Evolutionary conservation across 2,329 filamentous ascomycete genomes (phyloP).

Genomic region (Clonostachys solani): DNA sequence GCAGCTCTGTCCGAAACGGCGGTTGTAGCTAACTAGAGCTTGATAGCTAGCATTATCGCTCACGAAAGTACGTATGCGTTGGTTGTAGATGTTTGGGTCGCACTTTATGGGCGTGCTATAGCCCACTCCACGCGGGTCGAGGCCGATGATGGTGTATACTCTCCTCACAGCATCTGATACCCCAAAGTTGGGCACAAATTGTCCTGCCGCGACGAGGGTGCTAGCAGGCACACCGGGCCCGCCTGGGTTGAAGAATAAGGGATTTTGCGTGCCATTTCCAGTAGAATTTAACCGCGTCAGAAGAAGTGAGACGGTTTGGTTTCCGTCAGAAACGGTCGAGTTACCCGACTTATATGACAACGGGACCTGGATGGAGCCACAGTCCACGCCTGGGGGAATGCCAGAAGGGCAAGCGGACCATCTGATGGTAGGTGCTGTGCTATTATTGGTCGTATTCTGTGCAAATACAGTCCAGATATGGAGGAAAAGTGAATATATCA

Average conservation of each 20-base stretch:
- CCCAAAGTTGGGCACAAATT: conserved; percentile 3
- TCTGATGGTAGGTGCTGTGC: neutral
- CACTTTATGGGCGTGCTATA: conserved; percentile 32
- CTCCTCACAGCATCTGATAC: conserved; percentile 9
- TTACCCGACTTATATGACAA: conserved; percentile 1
- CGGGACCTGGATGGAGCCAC: neutral
- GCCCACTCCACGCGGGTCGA: conserved; percentile 36
- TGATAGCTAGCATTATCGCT: conserved; percentile 3
- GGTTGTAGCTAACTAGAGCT: conserved; percentile 7
- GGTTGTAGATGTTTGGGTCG: conserved; percentile 19
- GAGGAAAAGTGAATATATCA: too few relatives aligned
- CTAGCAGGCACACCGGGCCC: conserved; percentile 10
- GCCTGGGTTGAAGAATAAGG: conserved; percentile 13
- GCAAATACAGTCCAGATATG: too few relatives aligned
- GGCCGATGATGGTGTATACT: conserved; percentile 34
- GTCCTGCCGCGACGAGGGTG: neutral
- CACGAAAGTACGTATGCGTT: conserved; percentile 4
- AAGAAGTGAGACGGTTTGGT: neutral
- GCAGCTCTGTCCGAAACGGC: conserved; percentile 12
- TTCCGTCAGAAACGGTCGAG: conserved; percentile 3
- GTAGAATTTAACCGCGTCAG: conserved; percentile 1
- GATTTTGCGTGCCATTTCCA: neutral
- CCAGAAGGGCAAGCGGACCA: neutral
- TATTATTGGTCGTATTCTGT: too few relatives aligned
- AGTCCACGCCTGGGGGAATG: neutral